Percentiles rank a stretch among this genome's conserved stretches.
Evolutionary conservation across 352 stramenopile species (phyloP).

Genomic region (Globisporangium spinosum): DNA sequence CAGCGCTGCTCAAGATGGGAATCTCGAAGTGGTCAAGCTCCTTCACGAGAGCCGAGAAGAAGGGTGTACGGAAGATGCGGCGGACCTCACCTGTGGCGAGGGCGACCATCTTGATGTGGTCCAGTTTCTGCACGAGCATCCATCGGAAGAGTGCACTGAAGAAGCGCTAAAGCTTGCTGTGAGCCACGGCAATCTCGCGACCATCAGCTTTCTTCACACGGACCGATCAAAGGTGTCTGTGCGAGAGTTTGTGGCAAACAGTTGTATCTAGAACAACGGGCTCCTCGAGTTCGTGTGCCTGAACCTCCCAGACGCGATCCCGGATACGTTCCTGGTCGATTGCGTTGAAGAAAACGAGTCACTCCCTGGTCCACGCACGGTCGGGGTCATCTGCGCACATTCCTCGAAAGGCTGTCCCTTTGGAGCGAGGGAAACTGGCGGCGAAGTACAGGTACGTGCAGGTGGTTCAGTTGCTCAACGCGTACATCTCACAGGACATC

Average conservation of each 20-base stretch:
- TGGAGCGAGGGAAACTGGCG: not conserved
- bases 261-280: not conserved
- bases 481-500: not conserved
- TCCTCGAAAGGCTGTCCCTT: not conserved
- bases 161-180: not conserved
- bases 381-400: not conserved
- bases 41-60: not conserved
- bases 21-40: not conserved
- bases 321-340: not conserved
- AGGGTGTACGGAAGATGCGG: not conserved
- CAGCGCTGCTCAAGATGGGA: too few species aligned
- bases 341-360: not conserved
- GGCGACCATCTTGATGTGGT: not conserved
- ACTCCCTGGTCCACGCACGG: too few species aligned
- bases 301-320: not conserved
- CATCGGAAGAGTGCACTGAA: not conserved
- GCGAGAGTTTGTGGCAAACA: not conserved
- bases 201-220: not conserved
- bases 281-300: not conserved
- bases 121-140: not conserved
- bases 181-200: not conserved
- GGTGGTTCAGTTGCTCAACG: not conserved
- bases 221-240: not conserved
- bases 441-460: not conserved
- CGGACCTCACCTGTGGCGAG: not conserved